These are phyloP conservation scores for Colletotrichum neosansevieriae DNA, from an alignment of 2,329 filamentous ascomycete genomes.

Conservation along the genomic window DNA sequence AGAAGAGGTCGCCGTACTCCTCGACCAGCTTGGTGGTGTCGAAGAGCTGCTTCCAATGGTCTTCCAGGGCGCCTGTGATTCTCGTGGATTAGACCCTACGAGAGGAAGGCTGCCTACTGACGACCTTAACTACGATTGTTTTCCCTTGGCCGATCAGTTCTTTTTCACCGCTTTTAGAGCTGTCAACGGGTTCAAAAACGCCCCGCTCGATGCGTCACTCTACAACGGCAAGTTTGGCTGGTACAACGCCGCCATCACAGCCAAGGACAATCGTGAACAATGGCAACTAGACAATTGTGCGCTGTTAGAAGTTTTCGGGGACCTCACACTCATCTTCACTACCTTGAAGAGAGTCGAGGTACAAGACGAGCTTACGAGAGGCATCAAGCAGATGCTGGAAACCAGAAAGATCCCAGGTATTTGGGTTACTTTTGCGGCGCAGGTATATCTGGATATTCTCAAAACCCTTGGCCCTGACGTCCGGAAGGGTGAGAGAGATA, in stretches of 20 bases:
- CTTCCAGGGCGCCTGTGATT: not conserved
- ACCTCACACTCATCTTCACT: slow-evolving; percentile 34
- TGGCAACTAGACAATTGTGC: slow-evolving; percentile 39
- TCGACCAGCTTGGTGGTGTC: slow-evolving; percentile 3
- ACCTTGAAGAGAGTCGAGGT: slow-evolving; percentile 11
- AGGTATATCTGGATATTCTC: slow-evolving; percentile 42
- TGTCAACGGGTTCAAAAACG: slow-evolving; percentile 10
- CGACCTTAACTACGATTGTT: slow-evolving; percentile 21
- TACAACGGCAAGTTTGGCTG: slow-evolving; percentile 43
- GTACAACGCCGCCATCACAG: slow-evolving; percentile 39
- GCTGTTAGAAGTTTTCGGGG: slow-evolving; percentile 35
- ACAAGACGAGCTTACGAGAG: slow-evolving; percentile 43
- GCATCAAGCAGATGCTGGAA: not conserved
- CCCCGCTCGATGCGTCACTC: not conserved
- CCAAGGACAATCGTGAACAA: not conserved
- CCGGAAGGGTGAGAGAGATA: not conserved
- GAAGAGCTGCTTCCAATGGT: slow-evolving; percentile 5
- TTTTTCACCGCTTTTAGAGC: slow-evolving; percentile 7
- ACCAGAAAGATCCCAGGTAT: slow-evolving; percentile 4
- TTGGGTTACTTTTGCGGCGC: slow-evolving; percentile 40
- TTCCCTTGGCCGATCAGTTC: not conserved
- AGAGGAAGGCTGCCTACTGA: not conserved
- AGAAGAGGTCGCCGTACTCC: slow-evolving; percentile 45
- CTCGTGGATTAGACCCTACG: not conserved
- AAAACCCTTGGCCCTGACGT: slow-evolving; percentile 24